phyloP scores from a whole-genome alignment of 2,329 filamentous ascomycete genomes.

The Colletotrichum lupini region DNA sequence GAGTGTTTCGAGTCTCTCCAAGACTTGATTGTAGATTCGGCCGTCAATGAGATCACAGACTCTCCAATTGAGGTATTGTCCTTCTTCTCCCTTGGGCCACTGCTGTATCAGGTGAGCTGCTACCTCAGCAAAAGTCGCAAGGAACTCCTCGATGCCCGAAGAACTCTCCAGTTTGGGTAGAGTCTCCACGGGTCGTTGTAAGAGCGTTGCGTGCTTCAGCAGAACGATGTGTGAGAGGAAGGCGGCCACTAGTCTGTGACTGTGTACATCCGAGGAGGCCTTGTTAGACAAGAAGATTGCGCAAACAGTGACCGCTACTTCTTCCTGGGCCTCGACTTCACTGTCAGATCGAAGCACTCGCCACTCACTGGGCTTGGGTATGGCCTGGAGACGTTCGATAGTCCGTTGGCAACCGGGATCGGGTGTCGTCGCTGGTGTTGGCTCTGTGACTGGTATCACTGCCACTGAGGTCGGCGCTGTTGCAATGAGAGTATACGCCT shows the following conservation, averaged over 20 bases:
- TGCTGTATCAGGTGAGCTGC: not conserved
- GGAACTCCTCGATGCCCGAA: not conserved
- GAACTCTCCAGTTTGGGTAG: no score
- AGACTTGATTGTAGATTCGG: not conserved
- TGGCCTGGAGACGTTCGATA: not conserved
- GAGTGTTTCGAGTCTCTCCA: not conserved
- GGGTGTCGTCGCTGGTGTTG: not conserved
- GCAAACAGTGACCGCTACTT: not conserved
- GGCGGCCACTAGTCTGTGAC: not conserved
- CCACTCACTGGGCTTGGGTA: not conserved
- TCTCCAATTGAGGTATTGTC: not conserved
- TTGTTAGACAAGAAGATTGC: not conserved
- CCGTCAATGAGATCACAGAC: constrained; percentile 21
- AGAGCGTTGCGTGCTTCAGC: constrained; percentile 1
- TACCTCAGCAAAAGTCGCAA: constrained; percentile 3
- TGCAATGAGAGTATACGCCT: constrained; percentile 4
- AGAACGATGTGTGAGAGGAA: constrained; percentile 17
- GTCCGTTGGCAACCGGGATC: not conserved
- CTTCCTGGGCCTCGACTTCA: not conserved
- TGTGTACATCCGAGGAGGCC: not conserved
- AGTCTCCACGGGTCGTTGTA: not conserved
- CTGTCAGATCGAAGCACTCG: not conserved
- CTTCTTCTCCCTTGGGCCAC: not conserved
- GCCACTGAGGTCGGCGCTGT: not conserved
- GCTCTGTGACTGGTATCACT: not conserved